A percentile compares a stretch with the other conserved stretches of the same genome.
Evolutionary conservation across 148 eudicot species (phyloP).

Genomic region (Heliamphora exappendiculata): DNA sequence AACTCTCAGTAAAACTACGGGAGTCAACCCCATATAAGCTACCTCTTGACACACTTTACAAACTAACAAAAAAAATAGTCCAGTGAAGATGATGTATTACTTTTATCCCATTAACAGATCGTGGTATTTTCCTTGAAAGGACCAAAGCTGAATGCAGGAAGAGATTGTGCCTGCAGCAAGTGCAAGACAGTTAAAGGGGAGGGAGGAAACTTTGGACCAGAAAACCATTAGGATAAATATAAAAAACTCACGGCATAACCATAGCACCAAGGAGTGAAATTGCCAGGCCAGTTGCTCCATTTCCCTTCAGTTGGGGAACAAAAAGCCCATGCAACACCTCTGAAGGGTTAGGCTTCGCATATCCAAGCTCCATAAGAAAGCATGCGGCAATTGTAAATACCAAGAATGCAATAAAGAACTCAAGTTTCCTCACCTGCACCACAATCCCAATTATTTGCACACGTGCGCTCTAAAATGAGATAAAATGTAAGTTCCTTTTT

Average conservation of each 20-base stretch:
- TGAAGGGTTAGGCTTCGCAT: constrained; percentile 72
- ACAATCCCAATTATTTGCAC: not conserved
- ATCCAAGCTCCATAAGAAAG: constrained; percentile 77
- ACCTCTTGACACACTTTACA: not conserved
- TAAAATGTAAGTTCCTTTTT: not conserved
- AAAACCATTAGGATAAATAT: not conserved
- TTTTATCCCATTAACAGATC: constrained; percentile 71
- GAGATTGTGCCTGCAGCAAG: constrained; percentile 81
- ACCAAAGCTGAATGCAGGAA: constrained; percentile 98
- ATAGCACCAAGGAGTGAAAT: constrained; percentile 98
- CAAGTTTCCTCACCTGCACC: constrained; percentile 89
- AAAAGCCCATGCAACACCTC: constrained; percentile 80
- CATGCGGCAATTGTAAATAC: constrained; percentile 84
- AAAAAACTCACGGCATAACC: constrained; percentile 95
- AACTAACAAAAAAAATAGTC: not conserved
- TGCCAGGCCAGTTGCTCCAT: constrained; percentile 83
- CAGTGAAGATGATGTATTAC: constrained; percentile 25
- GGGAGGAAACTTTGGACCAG: not conserved
- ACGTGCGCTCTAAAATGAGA: not conserved
- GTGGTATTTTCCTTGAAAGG: constrained; percentile 91
- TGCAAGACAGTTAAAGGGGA: constrained; percentile 1
- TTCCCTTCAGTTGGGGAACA: constrained; percentile 86
- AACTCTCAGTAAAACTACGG: not conserved
- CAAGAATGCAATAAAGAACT: constrained; percentile 73
- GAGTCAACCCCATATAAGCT: constrained; percentile 1